phyloP scores from a whole-genome alignment of 257 asterid genomes.

The Solanum chaucha region DNA sequence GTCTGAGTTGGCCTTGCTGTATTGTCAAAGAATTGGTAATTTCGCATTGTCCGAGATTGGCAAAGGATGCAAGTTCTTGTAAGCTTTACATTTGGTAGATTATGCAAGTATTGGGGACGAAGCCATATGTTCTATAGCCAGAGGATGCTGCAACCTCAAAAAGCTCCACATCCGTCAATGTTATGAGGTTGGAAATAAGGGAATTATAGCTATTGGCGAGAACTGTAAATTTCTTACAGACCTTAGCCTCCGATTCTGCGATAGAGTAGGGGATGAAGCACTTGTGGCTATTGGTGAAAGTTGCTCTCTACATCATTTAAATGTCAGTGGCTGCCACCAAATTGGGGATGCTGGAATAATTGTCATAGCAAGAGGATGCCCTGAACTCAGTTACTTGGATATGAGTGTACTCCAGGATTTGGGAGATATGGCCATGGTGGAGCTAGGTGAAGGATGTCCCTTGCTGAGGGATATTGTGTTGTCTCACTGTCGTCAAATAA shows the following conservation, averaged over 20 bases:
- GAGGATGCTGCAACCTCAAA: conserved; percentile 66
- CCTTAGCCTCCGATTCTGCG: conserved; percentile 86
- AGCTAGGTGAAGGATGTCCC: no score
- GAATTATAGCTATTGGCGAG: conserved; percentile 78
- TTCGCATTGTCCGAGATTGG: conserved; percentile 70
- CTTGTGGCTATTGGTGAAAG: conserved; percentile 70
- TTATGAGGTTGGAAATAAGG: conserved; percentile 86
- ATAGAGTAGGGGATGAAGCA: conserved; percentile 83
- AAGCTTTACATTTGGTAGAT: conserved; percentile 89
- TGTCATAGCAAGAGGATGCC: conserved; percentile 82
- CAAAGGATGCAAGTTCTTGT: conserved; percentile 79
- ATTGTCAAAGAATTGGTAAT: conserved; percentile 66
- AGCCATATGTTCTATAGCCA: conserved; percentile 69
- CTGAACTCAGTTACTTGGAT: conserved; percentile 32
- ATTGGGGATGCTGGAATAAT: conserved; percentile 78
- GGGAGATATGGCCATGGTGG: no score
- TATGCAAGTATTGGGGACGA: conserved; percentile 83
- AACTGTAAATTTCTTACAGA: conserved; percentile 73
- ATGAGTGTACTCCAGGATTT: no score
- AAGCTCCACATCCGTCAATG: conserved; percentile 89
- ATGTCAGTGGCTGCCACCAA: conserved; percentile 85
- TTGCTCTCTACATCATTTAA: conserved; percentile 59
- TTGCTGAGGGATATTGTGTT: no score
- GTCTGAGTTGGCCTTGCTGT: conserved; percentile 71
- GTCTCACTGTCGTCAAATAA: no score